A percentile compares a stretch with the other conserved stretches of the same genome.
Evolutionary conservation across 2,329 filamentous ascomycete genomes (phyloP).

Genomic region (Colletotrichum lini): DNA sequence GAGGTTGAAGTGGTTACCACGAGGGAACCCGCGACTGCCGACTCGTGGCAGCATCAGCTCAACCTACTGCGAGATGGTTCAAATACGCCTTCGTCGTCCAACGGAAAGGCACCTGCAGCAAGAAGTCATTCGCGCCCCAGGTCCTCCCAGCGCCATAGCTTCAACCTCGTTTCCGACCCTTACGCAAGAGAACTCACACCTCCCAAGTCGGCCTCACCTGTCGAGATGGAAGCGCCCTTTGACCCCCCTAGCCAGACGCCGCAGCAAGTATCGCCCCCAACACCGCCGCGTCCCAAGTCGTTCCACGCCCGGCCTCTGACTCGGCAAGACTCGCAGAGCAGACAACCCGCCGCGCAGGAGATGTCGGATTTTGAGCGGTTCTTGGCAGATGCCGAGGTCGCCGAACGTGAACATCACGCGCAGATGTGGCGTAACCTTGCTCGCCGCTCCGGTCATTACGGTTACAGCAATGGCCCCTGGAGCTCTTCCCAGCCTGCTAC

Average conservation of each 20-base stretch:
- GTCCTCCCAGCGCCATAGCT: constrained; percentile 33
- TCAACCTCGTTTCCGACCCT: constrained; percentile 35
- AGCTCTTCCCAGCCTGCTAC: constrained; percentile 7
- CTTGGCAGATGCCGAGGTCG: constrained; percentile 47
- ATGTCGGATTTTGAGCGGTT: constrained; percentile 49
- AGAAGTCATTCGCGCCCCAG: constrained; percentile 23
- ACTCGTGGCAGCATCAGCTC: constrained; percentile 28
- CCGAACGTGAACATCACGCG: constrained; percentile 46
- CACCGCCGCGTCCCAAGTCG: constrained; percentile 11
- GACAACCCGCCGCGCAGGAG: constrained; percentile 2
- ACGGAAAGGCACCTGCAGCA: constrained; percentile 11
- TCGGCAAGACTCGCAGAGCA: not conserved
- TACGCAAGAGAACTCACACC: constrained; percentile 37
- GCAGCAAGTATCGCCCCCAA: not conserved
- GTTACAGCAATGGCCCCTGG: constrained; percentile 28
- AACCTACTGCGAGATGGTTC: constrained; percentile 1
- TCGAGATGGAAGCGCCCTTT: constrained; percentile 36
- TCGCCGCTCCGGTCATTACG: constrained; percentile 40
- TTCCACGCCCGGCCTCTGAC: not conserved
- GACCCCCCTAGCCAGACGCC: constrained; percentile 17
- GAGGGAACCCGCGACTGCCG: constrained; percentile 4
- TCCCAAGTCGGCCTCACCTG: constrained; percentile 33
- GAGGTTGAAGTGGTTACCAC: constrained; percentile 32
- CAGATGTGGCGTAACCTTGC: constrained; percentile 44
- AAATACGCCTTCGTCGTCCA: constrained; percentile 19